Conservation (phyloP, 495 filamentous ascomycete genomes). For the Trichoderma reesei region DNA sequence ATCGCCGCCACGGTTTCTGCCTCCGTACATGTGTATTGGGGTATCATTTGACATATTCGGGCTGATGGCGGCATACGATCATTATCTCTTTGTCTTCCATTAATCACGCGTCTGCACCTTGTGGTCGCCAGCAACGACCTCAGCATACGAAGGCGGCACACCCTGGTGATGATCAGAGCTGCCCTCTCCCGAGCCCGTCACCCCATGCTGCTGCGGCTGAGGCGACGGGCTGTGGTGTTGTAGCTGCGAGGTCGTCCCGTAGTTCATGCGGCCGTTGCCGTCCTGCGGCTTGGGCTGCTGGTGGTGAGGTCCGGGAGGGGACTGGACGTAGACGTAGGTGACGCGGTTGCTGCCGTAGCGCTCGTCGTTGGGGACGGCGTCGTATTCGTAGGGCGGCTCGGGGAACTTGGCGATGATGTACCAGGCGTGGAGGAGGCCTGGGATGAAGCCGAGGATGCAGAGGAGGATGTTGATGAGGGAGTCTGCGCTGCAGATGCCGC, state of each 20-base stretch:
- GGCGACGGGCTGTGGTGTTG: slow-evolving; percentile 11
- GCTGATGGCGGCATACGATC: neutral
- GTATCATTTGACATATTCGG: neutral
- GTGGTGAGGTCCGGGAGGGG: slow-evolving; percentile 24
- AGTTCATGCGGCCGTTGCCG: slow-evolving; percentile 19
- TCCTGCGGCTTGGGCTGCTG: slow-evolving; percentile 29
- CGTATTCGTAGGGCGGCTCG: slow-evolving; percentile 58
- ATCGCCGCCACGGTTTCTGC: neutral
- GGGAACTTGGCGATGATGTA: slow-evolving; percentile 94
- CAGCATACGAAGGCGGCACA: slow-evolving; percentile 71
- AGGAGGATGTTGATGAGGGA: slow-evolving; percentile 92
- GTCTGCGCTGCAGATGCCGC: slow-evolving; percentile 87
- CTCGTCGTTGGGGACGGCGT: slow-evolving; percentile 40
- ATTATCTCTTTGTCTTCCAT: neutral
- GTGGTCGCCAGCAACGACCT: slow-evolving; percentile 77
- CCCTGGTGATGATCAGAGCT: slow-evolving; percentile 14
- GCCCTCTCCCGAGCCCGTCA: slow-evolving; percentile 40
- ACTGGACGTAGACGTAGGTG: slow-evolving; percentile 60
- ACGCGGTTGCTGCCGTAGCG: slow-evolving; percentile 41
- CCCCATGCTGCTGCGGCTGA: slow-evolving; percentile 37
- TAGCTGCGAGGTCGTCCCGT: slow-evolving; percentile 24
- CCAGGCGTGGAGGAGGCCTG: slow-evolving; percentile 90
- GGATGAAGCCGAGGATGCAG: slow-evolving; percentile 77
- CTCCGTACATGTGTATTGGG: neutral
- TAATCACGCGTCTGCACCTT: slow-evolving; percentile 74